Conservation (phyloP, 139 green algal genomes). For the Micromonas commoda region DNA sequence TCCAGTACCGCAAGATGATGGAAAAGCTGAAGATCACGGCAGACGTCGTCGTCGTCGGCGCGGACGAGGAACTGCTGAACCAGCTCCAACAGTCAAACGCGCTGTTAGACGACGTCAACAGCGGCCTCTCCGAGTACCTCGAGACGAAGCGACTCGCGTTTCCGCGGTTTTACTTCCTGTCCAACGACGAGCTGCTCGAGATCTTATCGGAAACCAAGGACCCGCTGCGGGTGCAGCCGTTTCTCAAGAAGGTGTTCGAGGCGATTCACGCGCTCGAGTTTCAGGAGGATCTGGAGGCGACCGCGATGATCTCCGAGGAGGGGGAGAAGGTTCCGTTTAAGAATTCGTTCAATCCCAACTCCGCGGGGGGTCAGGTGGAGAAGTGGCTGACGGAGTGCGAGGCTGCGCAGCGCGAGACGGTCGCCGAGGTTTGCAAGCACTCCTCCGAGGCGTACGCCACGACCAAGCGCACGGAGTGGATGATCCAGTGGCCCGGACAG, state of each 20-base stretch:
- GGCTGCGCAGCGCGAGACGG: conserved; percentile 51
- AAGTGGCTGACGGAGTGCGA: conserved; percentile 73
- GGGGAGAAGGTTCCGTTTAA: conserved; percentile 55
- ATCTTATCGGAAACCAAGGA: conserved; percentile 77
- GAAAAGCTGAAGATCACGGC: conserved; percentile 61
- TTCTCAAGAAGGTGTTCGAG: conserved; percentile 75
- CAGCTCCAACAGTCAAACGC: conserved; percentile 60
- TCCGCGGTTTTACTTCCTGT: conserved; percentile 78
- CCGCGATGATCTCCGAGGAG: conserved; percentile 63
- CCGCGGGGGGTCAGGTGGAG: conserved; percentile 56
- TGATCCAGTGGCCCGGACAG: conserved; percentile 58
- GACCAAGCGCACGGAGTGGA: conserved; percentile 51
- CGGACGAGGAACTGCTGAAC: conserved; percentile 70
- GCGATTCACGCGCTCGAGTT: conserved; percentile 69
- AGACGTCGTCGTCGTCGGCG: conserved; percentile 57
- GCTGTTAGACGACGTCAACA: conserved; percentile 65
- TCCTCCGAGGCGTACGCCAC: conserved; percentile 40
- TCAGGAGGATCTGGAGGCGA: conserved; percentile 45
- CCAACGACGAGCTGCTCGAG: conserved; percentile 65
- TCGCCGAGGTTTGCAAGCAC: neutral
- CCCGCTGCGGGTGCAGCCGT: conserved; percentile 69
- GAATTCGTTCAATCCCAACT: conserved; percentile 55
- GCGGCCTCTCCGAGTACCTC: conserved; percentile 71
- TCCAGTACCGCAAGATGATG: conserved; percentile 66
- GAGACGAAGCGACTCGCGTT: conserved; percentile 77